Evolutionary conservation across 306 rosid species (phyloP), one percentile per base, ranked within the genome.

Genomic region (Fagus sylvatica): DNA sequence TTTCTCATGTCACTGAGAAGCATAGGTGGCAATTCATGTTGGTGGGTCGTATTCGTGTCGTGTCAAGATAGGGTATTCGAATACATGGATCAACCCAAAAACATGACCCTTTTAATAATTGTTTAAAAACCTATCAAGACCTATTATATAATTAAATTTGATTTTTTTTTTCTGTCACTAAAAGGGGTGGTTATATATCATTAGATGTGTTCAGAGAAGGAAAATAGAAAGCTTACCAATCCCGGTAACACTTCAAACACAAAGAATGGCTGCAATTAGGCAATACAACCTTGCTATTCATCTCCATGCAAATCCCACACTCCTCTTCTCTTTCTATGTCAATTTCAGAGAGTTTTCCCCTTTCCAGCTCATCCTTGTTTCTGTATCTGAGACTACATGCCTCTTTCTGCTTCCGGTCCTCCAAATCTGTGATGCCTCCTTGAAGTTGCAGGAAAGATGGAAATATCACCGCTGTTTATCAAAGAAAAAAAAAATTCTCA

Each of bases 251-350:
- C 69, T 89, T 84, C 78, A 88, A 76, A 80, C 98, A 95, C 89
- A 95, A 80, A 39, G 89, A 65, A 73, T 95, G 98, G 81, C 84
- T 81, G 88, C 97, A 95, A 78, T 92, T 85, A 33, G 98, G 98
- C 76, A 94, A 75, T 33, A 94, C 97, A 78, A 92, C 89, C 87
- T 90, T 94, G 49, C 78, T 68, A 75, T 86, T 90, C 84, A 89
- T 74, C 81, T 92, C 98, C 97, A 92, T 79, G 86, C 98, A 95
- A 87, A 95, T 92, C 15, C 97, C 95, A 76, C 98, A 95, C 83
- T 95, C 98, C 55, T 89, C 89, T 73, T 92, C 98, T 84, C 98
- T 89, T 81, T 91, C 97, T 12, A 84, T 77, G 84, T 95, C 98
- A 71, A 88, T 49, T 80, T 84, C 91, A 17, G 95, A 83, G 39